These are phyloP conservation scores for Tuber melanosporum DNA, from an alignment of 495 filamentous ascomycete species.

Conservation along the genomic window DNA sequence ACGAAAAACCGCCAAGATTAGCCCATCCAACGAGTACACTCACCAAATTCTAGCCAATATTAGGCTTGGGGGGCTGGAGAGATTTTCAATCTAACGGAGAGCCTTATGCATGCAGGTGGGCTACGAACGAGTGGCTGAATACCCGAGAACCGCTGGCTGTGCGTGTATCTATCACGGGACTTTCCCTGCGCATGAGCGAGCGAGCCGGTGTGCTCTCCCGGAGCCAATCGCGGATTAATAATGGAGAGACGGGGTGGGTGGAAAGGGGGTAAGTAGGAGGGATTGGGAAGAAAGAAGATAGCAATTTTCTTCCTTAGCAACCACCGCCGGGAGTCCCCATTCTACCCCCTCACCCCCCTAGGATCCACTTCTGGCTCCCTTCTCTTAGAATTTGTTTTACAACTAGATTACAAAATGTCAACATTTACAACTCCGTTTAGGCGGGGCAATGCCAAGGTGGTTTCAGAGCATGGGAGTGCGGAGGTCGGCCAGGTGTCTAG, in stretches of 20 bases:
- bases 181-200: neutral
- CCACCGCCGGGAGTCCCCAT: neutral
- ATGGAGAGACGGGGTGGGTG: no score
- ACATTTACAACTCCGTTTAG: no score
- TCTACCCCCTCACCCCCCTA: no score
- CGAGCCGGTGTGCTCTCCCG: neutral
- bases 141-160: neutral
- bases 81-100: neutral
- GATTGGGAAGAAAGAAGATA: neutral
- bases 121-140: neutral
- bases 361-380: neutral
- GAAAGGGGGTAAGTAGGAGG: no score
- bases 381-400: neutral
- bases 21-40: neutral
- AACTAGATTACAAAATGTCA: no score
- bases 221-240: no score
- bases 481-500: no score
- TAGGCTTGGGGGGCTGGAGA: neutral
- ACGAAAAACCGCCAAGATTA: no score
- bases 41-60: neutral
- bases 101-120: neutral
- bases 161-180: neutral
- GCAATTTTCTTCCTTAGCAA: neutral
- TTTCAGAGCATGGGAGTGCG: no score
- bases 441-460: no score